Base-by-base conservation (phyloP, 768 basidiomycete genomes). In the Glaciozyma martinii region DNA sequence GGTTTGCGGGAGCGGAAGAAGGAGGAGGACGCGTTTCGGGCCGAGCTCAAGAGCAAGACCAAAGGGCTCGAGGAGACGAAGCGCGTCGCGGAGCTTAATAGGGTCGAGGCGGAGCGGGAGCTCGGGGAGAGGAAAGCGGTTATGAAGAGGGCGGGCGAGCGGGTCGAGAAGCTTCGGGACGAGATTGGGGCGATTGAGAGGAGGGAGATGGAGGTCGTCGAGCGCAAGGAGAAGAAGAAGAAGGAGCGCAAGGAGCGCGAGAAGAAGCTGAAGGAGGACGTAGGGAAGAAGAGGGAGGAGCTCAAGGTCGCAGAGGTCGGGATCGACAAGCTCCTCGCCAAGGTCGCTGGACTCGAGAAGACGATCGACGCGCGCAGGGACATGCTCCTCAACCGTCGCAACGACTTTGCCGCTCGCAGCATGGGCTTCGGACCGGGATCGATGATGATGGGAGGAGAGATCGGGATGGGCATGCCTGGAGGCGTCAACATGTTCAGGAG, bases 31-130 rank as follows among this genome's bases (percentile, higher is more conserved):
- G 79, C 80, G 5, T 82, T 83, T 29, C 83, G 89, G 59, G 77
- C 82, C 29, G 92, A 95, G 74, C 78, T 89, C 61, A 92, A 90
- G 76, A 76, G 81, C n/a, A 85, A 86, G 56, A 88, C 88, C 56
- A 94, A 93, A 77, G 76, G 80, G 3, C 79, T 97, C 3, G 94
- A 99, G 71, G 94, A 99, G 75, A 79, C 84, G 60, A 88, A 86
- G 76, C 85, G 94, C 40, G 79, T 79, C 33, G 90, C 91, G 16
- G 95, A 99, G 77, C 80, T 82, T 58, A 77, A 80, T 59, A 87
- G 85, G 74, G 82, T 85, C 53, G 93, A 97, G 55, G 90, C 87
- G 6, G 94, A 98, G 77, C 91, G 89, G 79, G 85, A 85, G 71
- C 80, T 93, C 65, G 87, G 85, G 72, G 79, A 81, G n/a, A 61